Evolutionary conservation across 2,329 filamentous ascomycete genomes (phyloP).

Genomic region (Gnomoniopsis sp.): DNA sequence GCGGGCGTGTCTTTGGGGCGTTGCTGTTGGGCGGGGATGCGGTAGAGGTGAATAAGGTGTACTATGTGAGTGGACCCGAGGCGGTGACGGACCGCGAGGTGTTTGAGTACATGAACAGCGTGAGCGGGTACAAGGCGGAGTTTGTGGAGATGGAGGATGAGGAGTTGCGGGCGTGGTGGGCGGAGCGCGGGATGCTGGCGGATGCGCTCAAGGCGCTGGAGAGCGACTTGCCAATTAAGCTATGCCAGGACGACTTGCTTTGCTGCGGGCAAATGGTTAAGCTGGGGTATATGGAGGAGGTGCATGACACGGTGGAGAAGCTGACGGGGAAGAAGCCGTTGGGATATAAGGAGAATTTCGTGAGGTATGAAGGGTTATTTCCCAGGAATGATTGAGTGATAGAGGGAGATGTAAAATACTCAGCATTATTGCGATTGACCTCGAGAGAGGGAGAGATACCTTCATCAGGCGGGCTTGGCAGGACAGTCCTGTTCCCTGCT

Average conservation of each 20-base stretch:
- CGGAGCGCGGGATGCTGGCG: constrained; percentile 16
- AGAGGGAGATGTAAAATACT: background rate
- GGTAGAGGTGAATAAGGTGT: constrained; percentile 9
- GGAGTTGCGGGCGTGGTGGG: constrained; percentile 18
- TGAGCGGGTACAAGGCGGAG: constrained; percentile 19
- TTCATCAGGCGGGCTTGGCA: too few species aligned
- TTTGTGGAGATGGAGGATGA: constrained; percentile 20
- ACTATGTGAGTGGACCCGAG: constrained; percentile 20
- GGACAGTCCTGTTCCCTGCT: too few species aligned
- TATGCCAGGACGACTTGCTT: constrained; percentile 20
- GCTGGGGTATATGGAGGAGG: constrained; percentile 10
- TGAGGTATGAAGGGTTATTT: constrained; percentile 15
- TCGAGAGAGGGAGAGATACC: background rate
- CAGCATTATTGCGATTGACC: background rate
- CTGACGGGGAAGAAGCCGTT: constrained; percentile 13
- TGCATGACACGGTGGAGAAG: constrained; percentile 13
- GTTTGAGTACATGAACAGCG: constrained; percentile 20
- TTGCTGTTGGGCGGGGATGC: constrained; percentile 18
- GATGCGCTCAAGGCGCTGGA: constrained; percentile 18
- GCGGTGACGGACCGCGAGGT: constrained; percentile 20
- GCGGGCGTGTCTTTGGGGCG: constrained; percentile 19
- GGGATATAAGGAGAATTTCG: constrained; percentile 13
- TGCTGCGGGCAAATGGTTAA: constrained; percentile 19
- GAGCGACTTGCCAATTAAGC: constrained; percentile 18
- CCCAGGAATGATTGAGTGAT: constrained; percentile 3